Evolutionary conservation across 352 stramenopile species (phyloP), one percentile per base, ranked within the genome.

Genomic region (Aphanomyces cochlioides): DNA sequence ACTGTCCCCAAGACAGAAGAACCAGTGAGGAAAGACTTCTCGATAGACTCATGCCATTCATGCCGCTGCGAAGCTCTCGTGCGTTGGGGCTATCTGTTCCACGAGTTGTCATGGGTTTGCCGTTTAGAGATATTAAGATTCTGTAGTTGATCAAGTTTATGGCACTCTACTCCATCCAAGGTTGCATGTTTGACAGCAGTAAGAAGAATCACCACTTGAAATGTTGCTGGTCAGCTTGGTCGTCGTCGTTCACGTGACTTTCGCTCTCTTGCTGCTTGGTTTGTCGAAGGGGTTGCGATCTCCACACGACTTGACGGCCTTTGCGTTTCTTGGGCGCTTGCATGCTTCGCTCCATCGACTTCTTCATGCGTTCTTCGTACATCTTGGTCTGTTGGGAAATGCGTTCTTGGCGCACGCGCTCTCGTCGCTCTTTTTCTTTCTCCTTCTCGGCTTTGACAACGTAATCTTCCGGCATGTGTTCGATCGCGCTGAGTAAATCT

Each of bases 361-460:
- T 96, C 72, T 96, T 92, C 81, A 98, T 96, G 66, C 92, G 80
- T 73, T 98, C 90, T 67, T 97, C 88, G 78, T 97, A 96, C 83
- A 96, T 90, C 67, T 92, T 91, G 71, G 97, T 89, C 76, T 97
- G 90, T 74, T 96, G 81, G n/a, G 87, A 80, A 74, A 96, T 92
- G 56, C 93, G 84, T 77, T 98, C 93, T 53, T 94, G 87, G 1
- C 92, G 86, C 59, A 97, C 92, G 28, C 88, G 85, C 78, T 98
- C 92, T 28, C 93, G 81, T 2, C 93, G 82, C 73, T 97, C 90
- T 58, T 98, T 98, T 69, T 98, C 93, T 70, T 98, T 97, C 47
- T 97, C 90, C 65, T 98, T 98, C 72, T 98, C 93, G 28, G 87
- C 89, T 71, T 96, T 97, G 13, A 89, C 77, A 5, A 98, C 91